Evolutionary conservation across 2,329 filamentous ascomycete species (phyloP), one percentile per base, ranked within the genome.

Genomic region (Orbilia quercus): DNA sequence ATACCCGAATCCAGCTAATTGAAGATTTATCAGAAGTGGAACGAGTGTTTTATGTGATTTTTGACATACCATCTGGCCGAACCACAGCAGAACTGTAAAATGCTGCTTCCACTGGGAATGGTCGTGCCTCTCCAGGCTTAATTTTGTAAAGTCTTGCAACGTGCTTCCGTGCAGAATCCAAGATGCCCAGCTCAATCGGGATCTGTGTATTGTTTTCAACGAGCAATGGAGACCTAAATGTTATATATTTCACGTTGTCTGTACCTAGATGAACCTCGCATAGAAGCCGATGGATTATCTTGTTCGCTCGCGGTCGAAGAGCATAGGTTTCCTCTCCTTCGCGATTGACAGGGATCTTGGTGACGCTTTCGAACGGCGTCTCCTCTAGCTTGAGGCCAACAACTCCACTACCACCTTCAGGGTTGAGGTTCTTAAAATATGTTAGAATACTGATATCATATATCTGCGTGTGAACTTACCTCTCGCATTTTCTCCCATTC

Each of bases 171-270:
- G 91, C 87, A 0, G 88, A 88, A 80, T 94, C 95, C 79, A 91
- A 97, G 14, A 99, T 88, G 14, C 95, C 96, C 20, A 99, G 81
- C 80, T 99, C 95, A 12, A 99, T 89, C 0, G 95, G 94, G 45
- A 99, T 96, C 79, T 99, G 92, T 0, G 95, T 99, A 75, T 95
- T 91, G 81, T 99, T 99, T 80, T 99, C 95, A 6, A 99, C 88
- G 0, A 97, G 82, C 0, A 99, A 83, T 0, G 95, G 95, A 16
- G 94, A 98, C 23, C 95, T 88, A 78, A 99, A 89, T 0, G 93
- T 99, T 78, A 99, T 96, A 80, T 96, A 96, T 82, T 99, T 99
- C 82, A 99, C 91, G 78, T 98, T 98, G 82, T 99, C 94, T 0
- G 87, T 83, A n/a, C 92, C 95, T 22, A 99, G 85, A 59, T 87